Conservation (phyloP, 148 eudicot species). For the Linanthus parryae region DNA sequence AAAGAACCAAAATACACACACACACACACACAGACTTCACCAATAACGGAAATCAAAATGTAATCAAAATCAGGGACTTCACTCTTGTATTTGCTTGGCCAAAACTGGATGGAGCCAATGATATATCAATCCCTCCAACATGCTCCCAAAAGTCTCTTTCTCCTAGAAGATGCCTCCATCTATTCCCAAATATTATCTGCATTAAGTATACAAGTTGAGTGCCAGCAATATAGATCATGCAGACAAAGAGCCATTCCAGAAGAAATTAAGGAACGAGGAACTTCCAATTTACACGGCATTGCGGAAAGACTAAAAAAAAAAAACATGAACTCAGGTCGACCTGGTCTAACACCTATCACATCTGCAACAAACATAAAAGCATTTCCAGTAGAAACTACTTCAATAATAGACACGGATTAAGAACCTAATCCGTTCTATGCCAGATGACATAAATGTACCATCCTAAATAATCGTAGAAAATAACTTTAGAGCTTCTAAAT, state of each 20-base stretch:
- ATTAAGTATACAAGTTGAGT: conserved; percentile 14
- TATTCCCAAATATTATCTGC: conserved; percentile 94
- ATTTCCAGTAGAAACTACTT: too few relatives aligned
- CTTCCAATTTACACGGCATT: too few relatives aligned
- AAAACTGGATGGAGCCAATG: conserved; percentile 88
- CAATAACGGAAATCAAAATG: not conserved
- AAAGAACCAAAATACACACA: too few relatives aligned
- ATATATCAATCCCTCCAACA: conserved; percentile 93
- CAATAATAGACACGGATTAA: not conserved
- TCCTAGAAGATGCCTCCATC: conserved; percentile 97
- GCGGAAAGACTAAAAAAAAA: too few relatives aligned
- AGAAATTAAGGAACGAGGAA: not conserved
- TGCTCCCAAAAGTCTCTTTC: conserved; percentile 98
- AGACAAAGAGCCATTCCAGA: not conserved
- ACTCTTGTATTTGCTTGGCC: conserved; percentile 98
- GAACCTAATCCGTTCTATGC: not conserved
- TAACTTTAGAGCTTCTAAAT: too few relatives aligned
- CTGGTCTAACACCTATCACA: too few relatives aligned
- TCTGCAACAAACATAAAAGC: too few relatives aligned
- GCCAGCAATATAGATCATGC: not conserved
- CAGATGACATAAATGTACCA: not conserved
- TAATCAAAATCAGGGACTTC: conserved; percentile 1
- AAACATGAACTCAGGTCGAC: too few relatives aligned
- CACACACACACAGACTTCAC: not conserved
- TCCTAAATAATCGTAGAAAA: too few relatives aligned